Base-by-base conservation (phyloP, 306 rosid genomes). In the Vigna hirtella region DNA sequence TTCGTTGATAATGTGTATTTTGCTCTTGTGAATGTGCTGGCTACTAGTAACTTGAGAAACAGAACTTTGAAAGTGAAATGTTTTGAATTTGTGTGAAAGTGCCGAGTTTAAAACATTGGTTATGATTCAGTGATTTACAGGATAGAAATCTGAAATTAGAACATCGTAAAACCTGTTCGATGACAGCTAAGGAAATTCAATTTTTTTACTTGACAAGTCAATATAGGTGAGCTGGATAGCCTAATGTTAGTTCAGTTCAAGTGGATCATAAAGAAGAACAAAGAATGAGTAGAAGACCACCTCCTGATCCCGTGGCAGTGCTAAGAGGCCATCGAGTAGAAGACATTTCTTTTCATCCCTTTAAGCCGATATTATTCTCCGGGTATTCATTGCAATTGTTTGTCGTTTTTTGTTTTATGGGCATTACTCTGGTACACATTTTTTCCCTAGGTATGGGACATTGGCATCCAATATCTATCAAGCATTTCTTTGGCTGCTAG, bases 301-400 rank as follows among this genome's bases (percentile, higher is more conserved):
- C 97, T 16, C 98, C 98, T 32, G 98, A 95, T 80, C 98, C 97
- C 0, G 89, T 88, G 48, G 98, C 96, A 16, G 97, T 92, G 40
- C 91, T 94, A 17, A 84, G 97, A 64, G 95, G 98, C 24, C 98
- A 92, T 75, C 97, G 95, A 2, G 93, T n/a, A n/a, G n/a, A n/a
- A 18, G 98, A 92, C 83, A 72, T 86, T 53, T 85, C 78, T 59
- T 94, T 94, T 76, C 98, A 94, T 75, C 88, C 93, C 12, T 82
- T 70, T 6, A 80, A 84, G 7, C 88, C 90, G 24, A 51, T 94
- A 72, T 72, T 94, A 12, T 89, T 86, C 86, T 89, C 95, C 0
- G 88, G 93, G 98, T 94, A 87, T 51, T 40, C 28, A 42, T 52
- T 16, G 15, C 36, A 34, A 62, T 51, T 22, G 3, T 24, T 40